Conservation (phyloP, 352 stramenopile genomes). For the Phytophthora megakarya region DNA sequence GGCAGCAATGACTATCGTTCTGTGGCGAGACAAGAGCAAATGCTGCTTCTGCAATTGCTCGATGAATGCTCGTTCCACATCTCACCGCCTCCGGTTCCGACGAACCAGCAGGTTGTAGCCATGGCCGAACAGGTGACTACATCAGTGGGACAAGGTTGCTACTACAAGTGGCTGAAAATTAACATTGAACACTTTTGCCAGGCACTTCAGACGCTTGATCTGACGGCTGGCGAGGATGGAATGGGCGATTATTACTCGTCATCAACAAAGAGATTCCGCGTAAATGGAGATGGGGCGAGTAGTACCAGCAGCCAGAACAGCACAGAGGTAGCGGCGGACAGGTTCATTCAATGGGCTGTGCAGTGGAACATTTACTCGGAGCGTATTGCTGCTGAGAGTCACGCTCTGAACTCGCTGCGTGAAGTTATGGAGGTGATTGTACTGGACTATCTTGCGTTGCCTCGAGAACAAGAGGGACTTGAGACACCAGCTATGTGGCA, state of each 20-base stretch:
- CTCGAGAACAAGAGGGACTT: conserved; percentile 40
- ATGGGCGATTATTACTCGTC: conserved; percentile 49
- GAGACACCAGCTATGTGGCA: conserved; percentile 62
- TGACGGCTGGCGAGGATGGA: conserved; percentile 45
- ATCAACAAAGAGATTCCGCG: conserved; percentile 61
- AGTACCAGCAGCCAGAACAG: conserved; percentile 44
- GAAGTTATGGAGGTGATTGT: conserved; percentile 83
- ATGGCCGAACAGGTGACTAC: conserved; percentile 68
- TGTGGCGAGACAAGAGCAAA: conserved; percentile 54
- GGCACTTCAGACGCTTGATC: conserved; percentile 60
- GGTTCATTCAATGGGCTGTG: conserved; percentile 78
- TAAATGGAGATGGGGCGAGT: conserved; percentile 43
- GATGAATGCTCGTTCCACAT: conserved; percentile 72
- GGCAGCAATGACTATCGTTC: conserved; percentile 32
- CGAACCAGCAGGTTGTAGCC: conserved; percentile 71
- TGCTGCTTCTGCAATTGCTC: conserved; percentile 71
- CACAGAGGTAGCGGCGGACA: conserved; percentile 39
- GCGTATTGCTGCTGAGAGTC: conserved; percentile 77
- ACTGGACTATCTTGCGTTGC: conserved; percentile 68
- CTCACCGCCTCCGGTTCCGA: conserved; percentile 59
- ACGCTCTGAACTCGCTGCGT: conserved; percentile 76
- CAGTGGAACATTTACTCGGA: conserved; percentile 89
- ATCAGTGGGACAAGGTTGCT: conserved; percentile 56
- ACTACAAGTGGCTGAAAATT: conserved; percentile 85
- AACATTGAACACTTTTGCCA: conserved; percentile 77